These are phyloP conservation scores for Syzygium syzygioides DNA, from an alignment of 441 rosid genomes.

Conservation along the genomic window DNA sequence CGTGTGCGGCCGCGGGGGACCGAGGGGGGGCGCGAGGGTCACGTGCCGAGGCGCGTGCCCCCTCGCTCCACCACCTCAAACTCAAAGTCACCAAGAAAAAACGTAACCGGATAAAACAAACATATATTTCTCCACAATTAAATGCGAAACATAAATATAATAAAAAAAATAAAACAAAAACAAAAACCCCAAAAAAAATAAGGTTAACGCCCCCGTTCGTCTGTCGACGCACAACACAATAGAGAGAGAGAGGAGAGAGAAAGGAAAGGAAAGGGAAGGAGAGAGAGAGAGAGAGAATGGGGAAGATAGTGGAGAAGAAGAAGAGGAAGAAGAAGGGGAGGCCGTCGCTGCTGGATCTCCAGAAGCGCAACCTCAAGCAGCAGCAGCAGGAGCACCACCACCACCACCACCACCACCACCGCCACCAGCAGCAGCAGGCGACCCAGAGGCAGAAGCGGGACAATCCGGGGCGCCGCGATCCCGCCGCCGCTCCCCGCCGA, in stretches of 20 bases:
- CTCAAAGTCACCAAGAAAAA: not conserved
- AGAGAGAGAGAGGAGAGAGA: not conserved
- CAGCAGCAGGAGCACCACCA: constrained; percentile 22
- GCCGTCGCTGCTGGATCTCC: constrained; percentile 61
- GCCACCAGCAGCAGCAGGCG: constrained; percentile 19
- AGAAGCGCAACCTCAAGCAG: constrained; percentile 39
- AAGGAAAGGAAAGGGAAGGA: not conserved
- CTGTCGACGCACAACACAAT: not conserved
- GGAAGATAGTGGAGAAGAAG: constrained; percentile 48
- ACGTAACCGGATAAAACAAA: not conserved
- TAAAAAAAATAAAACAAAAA: not conserved
- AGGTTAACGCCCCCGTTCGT: not conserved
- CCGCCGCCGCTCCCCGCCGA: constrained; percentile 43
- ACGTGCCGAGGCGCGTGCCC: not conserved
- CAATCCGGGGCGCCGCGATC: constrained; percentile 22
- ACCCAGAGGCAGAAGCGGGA: not conserved
- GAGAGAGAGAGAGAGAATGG: constrained; percentile 23
- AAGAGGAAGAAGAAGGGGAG: constrained; percentile 66
- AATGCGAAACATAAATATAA: not conserved
- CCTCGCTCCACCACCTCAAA: not conserved
- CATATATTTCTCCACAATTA: not conserved
- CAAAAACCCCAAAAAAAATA: not conserved
- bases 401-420: constrained; percentile 21
- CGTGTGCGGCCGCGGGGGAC: not conserved
- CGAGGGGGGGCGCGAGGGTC: not conserved